Percentiles rank a stretch among this genome's conserved stretches.
phyloP scores from a whole-genome alignment of 495 filamentous ascomycete species.

The Trichoderma erinaceum region DNA sequence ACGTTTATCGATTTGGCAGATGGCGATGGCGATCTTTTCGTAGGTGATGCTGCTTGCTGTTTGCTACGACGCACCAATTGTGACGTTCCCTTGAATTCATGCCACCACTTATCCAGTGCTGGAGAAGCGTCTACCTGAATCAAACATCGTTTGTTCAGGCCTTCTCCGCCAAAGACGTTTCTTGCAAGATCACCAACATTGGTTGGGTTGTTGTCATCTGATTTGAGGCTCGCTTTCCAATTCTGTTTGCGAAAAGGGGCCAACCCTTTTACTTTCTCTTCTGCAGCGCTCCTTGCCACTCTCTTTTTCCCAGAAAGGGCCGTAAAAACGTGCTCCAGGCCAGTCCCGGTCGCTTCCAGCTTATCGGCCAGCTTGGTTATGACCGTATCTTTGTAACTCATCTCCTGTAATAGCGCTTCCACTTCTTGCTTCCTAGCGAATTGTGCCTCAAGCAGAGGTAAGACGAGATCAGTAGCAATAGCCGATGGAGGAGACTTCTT shows the following conservation, averaged over 20 bases:
- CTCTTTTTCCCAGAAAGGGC: constrained; percentile 50
- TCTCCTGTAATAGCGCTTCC: constrained; percentile 47
- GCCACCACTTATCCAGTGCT: constrained; percentile 45
- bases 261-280: constrained; percentile 50
- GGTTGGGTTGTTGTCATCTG: constrained; percentile 25
- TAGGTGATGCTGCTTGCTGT: background rate
- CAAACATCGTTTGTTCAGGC: constrained; percentile 23
- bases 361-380: constrained; percentile 73
- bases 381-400: constrained; percentile 73
- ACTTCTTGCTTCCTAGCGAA: constrained; percentile 45
- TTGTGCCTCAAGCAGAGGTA: constrained; percentile 62
- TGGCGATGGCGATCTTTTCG: background rate
- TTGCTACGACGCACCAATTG: constrained; percentile 2
- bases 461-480: constrained; percentile 55
- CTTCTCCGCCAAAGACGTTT: constrained; percentile 30
- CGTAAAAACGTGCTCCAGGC: constrained; percentile 65
- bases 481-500: constrained; percentile 45
- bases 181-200: constrained; percentile 33
- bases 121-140: constrained; percentile 28
- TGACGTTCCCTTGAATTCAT: constrained; percentile 16
- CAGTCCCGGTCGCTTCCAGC: constrained; percentile 60
- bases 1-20: constrained; percentile 16
- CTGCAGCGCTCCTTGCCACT: constrained; percentile 38
- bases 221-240: constrained; percentile 35
- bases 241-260: constrained; percentile 42